Percentiles rank a stretch among this genome's conserved stretches.
Conservation (phyloP, 1,284 basidiomycete genomes). For the Ceratobasidium papillatum region DNA sequence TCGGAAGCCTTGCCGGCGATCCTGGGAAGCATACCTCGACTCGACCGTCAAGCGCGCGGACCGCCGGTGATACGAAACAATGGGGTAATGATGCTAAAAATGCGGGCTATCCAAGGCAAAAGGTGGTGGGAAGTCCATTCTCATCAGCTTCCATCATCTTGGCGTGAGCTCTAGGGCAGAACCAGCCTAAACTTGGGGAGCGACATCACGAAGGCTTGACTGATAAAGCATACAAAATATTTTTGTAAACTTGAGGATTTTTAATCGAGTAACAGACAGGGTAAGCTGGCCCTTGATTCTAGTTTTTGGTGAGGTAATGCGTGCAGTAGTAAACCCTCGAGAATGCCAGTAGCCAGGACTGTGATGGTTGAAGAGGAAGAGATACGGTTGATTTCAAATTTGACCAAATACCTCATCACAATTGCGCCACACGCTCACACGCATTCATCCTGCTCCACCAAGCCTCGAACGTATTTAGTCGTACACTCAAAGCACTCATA, state of each 20-base stretch:
- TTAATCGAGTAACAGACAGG: background rate
- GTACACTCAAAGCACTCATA: too few species aligned
- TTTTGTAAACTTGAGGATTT: background rate
- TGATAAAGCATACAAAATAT: background rate
- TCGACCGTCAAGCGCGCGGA: background rate
- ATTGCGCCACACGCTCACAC: background rate
- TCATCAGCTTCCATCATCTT: background rate
- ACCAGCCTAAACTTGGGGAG: background rate
- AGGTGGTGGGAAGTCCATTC: background rate
- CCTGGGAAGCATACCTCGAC: background rate
- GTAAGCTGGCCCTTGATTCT: background rate
- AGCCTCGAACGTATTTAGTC: too few species aligned
- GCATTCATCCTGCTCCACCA: background rate
- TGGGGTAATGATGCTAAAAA: background rate
- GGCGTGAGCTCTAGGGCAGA: background rate
- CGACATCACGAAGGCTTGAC: background rate
- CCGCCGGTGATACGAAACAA: background rate
- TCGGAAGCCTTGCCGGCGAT: slow-evolving; percentile 5
- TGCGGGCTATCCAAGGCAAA: background rate
- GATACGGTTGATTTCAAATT: background rate
- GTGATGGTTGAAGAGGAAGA: background rate
- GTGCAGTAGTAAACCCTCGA: background rate
- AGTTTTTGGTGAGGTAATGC: background rate
- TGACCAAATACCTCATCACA: background rate
- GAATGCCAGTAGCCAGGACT: background rate